These are phyloP conservation scores for Myriosclerotinia scirpicola DNA, from an alignment of 2,329 filamentous ascomycete species.

Conservation along the genomic window DNA sequence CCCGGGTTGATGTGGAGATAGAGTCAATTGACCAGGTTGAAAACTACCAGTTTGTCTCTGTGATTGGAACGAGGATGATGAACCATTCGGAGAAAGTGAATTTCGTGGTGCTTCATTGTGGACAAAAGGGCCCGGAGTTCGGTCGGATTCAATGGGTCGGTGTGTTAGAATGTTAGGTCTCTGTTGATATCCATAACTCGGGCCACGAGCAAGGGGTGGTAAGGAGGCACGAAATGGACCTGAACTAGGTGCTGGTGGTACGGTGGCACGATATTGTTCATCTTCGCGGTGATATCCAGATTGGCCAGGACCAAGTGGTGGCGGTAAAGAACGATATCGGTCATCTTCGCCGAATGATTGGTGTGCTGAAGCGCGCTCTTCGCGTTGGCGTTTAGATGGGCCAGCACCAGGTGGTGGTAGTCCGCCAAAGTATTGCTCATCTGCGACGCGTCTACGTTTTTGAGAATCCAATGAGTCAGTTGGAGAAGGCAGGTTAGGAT, in stretches of 20 bases:
- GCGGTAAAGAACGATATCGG: slow-evolving; percentile 37
- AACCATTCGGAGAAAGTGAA: slow-evolving; percentile 39
- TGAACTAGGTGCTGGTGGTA: slow-evolving; percentile 39
- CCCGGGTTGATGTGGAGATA: slow-evolving; percentile 28
- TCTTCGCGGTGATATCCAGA: slow-evolving; percentile 26
- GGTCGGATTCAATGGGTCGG: slow-evolving; percentile 31
- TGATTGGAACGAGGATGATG: slow-evolving; percentile 38
- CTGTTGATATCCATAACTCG: slow-evolving; percentile 26
- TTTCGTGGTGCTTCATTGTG: not conserved
- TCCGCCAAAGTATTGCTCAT: slow-evolving; percentile 42
- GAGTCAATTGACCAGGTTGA: slow-evolving; percentile 27
- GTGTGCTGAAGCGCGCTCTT: slow-evolving; percentile 27
- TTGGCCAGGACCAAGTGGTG: slow-evolving; percentile 41
- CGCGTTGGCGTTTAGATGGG: slow-evolving; percentile 30
- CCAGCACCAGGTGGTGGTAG: slow-evolving; percentile 41
- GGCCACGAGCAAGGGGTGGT: slow-evolving; percentile 42
- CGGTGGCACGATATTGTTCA: slow-evolving; percentile 42
- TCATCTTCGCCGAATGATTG: not conserved
- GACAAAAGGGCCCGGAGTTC: not conserved
- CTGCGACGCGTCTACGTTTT: slow-evolving; percentile 38
- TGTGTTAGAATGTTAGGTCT: slow-evolving; percentile 29
- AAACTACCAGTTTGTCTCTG: slow-evolving; percentile 25
- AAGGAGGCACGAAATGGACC: slow-evolving; percentile 39
- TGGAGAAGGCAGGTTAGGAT: slow-evolving; percentile 34
- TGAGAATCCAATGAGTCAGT: slow-evolving; percentile 36